A percentile compares a stretch with the other conserved stretches of the same genome.
These are phyloP conservation scores for Mycena metata DNA, from an alignment of 768 basidiomycete species.

Conservation along the genomic window DNA sequence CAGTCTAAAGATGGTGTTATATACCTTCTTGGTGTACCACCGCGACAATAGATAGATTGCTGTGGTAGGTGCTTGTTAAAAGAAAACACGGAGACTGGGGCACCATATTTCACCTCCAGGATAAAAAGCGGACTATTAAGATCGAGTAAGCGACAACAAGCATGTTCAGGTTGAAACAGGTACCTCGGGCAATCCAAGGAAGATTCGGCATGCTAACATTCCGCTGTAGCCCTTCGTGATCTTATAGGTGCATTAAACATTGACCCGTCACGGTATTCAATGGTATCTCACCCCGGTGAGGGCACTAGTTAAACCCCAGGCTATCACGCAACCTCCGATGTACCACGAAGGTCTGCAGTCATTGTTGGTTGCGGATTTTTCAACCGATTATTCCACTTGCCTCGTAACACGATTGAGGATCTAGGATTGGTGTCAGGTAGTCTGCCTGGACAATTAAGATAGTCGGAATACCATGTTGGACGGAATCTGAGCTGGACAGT, in stretches of 20 bases:
- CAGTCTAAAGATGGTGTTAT: not conserved
- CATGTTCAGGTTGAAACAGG: not conserved
- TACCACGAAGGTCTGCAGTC: constrained; percentile 69
- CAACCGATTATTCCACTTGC: constrained; percentile 42
- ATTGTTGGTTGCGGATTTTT: not conserved
- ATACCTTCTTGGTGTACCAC: constrained; percentile 72
- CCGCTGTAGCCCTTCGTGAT: constrained; percentile 68
- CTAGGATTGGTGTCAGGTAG: constrained; percentile 44
- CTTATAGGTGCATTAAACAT: constrained; percentile 45
- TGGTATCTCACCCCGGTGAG: constrained; percentile 66
- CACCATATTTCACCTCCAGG: constrained; percentile 61
- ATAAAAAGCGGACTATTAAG: constrained; percentile 70
- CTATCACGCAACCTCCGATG: constrained; percentile 70
- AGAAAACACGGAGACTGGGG: constrained; percentile 28
- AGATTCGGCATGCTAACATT: constrained; percentile 69
- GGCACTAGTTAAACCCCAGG: constrained; percentile 75
- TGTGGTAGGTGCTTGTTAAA: not conserved
- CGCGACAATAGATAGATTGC: constrained; percentile 60
- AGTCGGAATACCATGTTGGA: constrained; percentile 67
- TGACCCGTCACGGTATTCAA: not conserved
- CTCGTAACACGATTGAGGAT: constrained; percentile 67
- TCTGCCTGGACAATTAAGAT: not conserved
- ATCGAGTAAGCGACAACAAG: not conserved
- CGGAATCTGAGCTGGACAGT: constrained; percentile 75
- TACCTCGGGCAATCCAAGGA: constrained; percentile 75